Evolutionary conservation across 176 grass and related monocot genomes (phyloP).

Genomic region (Cocos nucifera): DNA sequence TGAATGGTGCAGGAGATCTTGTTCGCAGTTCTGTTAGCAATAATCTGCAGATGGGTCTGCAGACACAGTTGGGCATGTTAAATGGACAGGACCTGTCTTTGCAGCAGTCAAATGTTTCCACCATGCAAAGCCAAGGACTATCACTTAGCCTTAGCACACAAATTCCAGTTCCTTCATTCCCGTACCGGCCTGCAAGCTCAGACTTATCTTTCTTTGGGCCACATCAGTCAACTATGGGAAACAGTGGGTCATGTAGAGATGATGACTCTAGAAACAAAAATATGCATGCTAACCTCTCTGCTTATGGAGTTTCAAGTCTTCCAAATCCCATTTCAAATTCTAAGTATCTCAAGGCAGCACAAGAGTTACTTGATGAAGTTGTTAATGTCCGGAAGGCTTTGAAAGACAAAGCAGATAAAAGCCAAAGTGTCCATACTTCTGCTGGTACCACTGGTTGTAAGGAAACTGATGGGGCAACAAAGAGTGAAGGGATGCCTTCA

Average conservation of each 20-base stretch:
- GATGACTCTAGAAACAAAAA: constrained; percentile 1
- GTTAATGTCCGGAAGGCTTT: constrained; percentile 62
- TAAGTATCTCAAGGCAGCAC: constrained; percentile 55
- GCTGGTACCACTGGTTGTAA: constrained; percentile 32
- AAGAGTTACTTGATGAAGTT: constrained; percentile 71
- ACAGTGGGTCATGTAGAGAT: constrained; percentile 4
- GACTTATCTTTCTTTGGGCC: constrained; percentile 29
- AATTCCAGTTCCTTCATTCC: constrained; percentile 64
- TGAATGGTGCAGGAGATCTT: constrained; percentile 19
- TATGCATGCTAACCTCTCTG: background rate
- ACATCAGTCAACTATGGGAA: constrained; percentile 28
- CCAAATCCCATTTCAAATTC: constrained; percentile 51
- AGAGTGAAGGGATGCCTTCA: constrained; percentile 33
- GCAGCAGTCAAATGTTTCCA: constrained; percentile 17
- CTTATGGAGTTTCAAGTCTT: constrained; percentile 10
- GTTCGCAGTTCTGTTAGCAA: background rate
- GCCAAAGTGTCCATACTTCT: constrained; percentile 20
- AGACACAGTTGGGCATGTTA: constrained; percentile 55
- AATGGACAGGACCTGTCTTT: constrained; percentile 23
- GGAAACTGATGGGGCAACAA: constrained; percentile 27
- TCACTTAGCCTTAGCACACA: constrained; percentile 76
- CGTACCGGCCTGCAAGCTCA: constrained; percentile 38
- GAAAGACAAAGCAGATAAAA: constrained; percentile 45
- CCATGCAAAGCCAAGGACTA: constrained; percentile 45
- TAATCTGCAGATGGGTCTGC: constrained; percentile 28